Evolutionary conservation across 1,139 yeast species (phyloP).

Genomic region (Protomyces pachydermus): DNA sequence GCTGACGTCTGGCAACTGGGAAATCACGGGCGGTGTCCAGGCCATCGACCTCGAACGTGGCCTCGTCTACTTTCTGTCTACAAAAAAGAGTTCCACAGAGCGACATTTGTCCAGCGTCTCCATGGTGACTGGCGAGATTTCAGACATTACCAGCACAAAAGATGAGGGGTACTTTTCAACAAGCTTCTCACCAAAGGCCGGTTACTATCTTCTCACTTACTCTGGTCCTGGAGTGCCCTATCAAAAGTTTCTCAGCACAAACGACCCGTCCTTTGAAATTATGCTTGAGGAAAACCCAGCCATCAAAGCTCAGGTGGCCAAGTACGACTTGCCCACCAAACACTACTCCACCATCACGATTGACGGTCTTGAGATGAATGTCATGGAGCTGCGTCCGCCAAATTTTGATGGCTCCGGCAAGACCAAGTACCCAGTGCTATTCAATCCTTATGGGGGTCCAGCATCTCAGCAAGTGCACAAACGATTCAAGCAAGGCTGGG

Average conservation of each 20-base stretch:
- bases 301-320: conserved; percentile 21
- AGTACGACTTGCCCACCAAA: conserved; percentile 35
- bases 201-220: conserved; percentile 52
- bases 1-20: conserved; percentile 65
- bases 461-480: conserved; percentile 71
- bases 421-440: conserved; percentile 69
- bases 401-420: conserved; percentile 49
- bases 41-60: conserved; percentile 53
- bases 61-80: conserved; percentile 59
- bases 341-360: conserved; percentile 36
- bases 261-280: conserved; percentile 34
- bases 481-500: conserved; percentile 55
- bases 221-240: conserved; percentile 64
- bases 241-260: conserved; percentile 53
- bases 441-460: conserved; percentile 90
- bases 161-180: conserved; percentile 63
- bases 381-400: conserved; percentile 71
- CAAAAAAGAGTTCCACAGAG: conserved; percentile 53
- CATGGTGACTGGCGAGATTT: conserved; percentile 45
- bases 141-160: conserved; percentile 52
- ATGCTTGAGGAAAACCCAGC: conserved; percentile 29
- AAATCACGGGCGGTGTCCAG: conserved; percentile 55
- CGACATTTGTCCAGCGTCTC: conserved; percentile 53
- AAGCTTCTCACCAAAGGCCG: conserved; percentile 57
- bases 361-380: conserved; percentile 50